These are phyloP conservation scores for Chalaropsis ovoidea DNA, from an alignment of 2,329 filamentous ascomycete species.

Conservation along the genomic window DNA sequence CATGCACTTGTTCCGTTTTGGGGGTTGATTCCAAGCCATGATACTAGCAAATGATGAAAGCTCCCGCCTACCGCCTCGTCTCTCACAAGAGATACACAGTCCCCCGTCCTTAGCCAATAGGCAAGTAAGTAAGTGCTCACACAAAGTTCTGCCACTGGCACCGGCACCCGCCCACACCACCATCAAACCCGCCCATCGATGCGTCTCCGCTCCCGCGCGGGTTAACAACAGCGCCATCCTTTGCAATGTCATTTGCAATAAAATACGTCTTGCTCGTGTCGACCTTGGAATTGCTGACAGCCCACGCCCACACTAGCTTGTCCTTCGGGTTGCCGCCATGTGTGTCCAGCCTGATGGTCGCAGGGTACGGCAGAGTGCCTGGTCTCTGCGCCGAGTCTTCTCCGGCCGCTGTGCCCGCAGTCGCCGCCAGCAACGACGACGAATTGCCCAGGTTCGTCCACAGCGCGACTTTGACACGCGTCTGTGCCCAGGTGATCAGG, in stretches of 20 bases:
- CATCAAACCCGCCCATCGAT: conserved; percentile 51
- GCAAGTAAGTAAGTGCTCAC: neutral
- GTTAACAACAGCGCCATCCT: conserved; percentile 47
- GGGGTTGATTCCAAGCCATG: neutral
- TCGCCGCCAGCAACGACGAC: conserved; percentile 35
- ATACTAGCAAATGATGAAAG: neutral
- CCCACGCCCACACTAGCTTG: conserved; percentile 48
- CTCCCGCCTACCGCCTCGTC: neutral
- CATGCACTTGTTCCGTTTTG: neutral
- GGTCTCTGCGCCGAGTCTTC: conserved; percentile 34
- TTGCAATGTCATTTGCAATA: conserved; percentile 41
- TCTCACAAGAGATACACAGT: conserved; percentile 11
- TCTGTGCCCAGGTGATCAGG: conserved; percentile 50
- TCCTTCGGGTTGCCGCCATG: conserved; percentile 46
- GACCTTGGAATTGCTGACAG: conserved; percentile 39
- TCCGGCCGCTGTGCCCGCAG: conserved; percentile 29
- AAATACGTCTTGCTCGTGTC: conserved; percentile 39
- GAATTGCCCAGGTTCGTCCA: conserved; percentile 46
- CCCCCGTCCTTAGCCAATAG: conserved; percentile 6
- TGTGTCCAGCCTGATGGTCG: conserved; percentile 51
- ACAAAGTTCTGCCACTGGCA: conserved; percentile 49
- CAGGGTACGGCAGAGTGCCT: conserved; percentile 54
- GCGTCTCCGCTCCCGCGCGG: conserved; percentile 37
- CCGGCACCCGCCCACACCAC: conserved; percentile 51
- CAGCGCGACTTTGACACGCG: conserved; percentile 54